phyloP scores from a whole-genome alignment of 2,329 filamentous ascomycete species.

The Penicillium sp. region DNA sequence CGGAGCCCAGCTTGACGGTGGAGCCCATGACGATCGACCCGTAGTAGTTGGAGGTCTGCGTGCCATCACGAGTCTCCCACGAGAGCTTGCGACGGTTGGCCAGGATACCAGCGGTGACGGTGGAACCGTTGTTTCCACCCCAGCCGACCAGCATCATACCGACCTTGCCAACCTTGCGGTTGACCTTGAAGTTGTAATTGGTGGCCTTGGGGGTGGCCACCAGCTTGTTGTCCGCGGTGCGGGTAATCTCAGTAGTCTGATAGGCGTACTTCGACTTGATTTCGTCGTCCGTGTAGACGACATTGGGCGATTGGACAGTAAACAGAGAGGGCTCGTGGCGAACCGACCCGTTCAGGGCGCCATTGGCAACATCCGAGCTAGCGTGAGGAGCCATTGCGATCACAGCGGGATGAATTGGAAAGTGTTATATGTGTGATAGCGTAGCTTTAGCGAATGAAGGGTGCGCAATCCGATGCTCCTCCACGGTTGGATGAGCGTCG shows the following conservation, averaged over 20 bases:
- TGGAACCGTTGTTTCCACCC: conserved; percentile 98
- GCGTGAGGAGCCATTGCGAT: conserved; percentile 91
- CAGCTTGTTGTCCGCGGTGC: conserved; percentile 71
- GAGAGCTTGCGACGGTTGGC: conserved; percentile 83
- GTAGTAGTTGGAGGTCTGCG: conserved; percentile 90
- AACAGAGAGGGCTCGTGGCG: conserved; percentile 61
- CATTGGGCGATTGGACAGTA: conserved; percentile 87
- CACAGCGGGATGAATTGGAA: conserved; percentile 31
- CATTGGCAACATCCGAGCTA: conserved; percentile 58
- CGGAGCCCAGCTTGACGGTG: conserved; percentile 92
- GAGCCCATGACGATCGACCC: conserved; percentile 97
- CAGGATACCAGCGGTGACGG: conserved; percentile 94
- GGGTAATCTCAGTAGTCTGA: conserved; percentile 82
- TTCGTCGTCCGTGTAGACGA: conserved; percentile 81
- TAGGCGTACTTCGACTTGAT: conserved; percentile 97
- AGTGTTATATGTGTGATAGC: conserved; percentile 48
- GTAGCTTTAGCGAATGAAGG: conserved; percentile 47
- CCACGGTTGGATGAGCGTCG: conserved; percentile 88
- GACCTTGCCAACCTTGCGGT: conserved; percentile 88
- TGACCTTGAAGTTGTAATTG: conserved; percentile 95
- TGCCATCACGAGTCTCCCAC: conserved; percentile 93
- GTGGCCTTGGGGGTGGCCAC: conserved; percentile 86
- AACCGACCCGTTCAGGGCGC: conserved; percentile 57
- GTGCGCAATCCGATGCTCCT: conserved; percentile 67
- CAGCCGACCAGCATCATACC: conserved; percentile 97